A percentile compares a stretch with the other conserved stretches of the same genome.
Evolutionary conservation across 345 rosid species (phyloP).

Genomic region (Dimocarpus longan): DNA sequence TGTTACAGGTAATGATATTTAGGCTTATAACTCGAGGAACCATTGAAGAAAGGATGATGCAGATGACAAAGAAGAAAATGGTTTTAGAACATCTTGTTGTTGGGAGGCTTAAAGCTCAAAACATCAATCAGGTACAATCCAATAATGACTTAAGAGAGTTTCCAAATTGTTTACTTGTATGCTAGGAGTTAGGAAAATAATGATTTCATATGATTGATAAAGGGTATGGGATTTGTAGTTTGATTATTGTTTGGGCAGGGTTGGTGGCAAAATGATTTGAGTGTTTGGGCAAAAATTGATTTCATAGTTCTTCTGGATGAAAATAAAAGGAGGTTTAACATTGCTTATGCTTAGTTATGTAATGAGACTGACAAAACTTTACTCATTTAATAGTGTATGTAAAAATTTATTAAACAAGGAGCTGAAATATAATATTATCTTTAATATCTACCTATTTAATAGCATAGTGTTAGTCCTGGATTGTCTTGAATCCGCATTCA

Average conservation of each 20-base stretch:
- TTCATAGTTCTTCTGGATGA: not conserved
- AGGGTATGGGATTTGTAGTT: not conserved
- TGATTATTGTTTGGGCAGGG: not conserved
- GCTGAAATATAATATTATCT: not conserved
- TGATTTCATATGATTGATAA: not conserved
- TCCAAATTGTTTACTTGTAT: not conserved
- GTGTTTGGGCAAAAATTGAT: not conserved
- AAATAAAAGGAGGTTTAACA: not conserved
- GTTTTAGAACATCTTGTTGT: slow-evolving; percentile 99
- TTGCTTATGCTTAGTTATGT: not conserved
- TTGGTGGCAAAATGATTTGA: not conserved
- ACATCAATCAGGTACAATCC: slow-evolving; percentile 79
- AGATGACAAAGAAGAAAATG: slow-evolving; percentile 99
- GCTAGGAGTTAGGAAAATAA: not conserved
- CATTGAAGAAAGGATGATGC: slow-evolving; percentile 99
- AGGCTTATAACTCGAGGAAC: slow-evolving; percentile 90
- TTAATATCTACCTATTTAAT: not conserved
- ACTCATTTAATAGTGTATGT: not conserved
- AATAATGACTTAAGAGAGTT: not conserved
- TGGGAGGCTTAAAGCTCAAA: slow-evolving; percentile 95
- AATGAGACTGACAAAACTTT: not conserved
- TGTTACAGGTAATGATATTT: slow-evolving; percentile 87
- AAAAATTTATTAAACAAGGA: not conserved
- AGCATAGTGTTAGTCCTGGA: not conserved
- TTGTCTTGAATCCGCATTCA: not conserved